phyloP scores from a whole-genome alignment of 768 basidiomycete genomes.

The Suillus placidus region DNA sequence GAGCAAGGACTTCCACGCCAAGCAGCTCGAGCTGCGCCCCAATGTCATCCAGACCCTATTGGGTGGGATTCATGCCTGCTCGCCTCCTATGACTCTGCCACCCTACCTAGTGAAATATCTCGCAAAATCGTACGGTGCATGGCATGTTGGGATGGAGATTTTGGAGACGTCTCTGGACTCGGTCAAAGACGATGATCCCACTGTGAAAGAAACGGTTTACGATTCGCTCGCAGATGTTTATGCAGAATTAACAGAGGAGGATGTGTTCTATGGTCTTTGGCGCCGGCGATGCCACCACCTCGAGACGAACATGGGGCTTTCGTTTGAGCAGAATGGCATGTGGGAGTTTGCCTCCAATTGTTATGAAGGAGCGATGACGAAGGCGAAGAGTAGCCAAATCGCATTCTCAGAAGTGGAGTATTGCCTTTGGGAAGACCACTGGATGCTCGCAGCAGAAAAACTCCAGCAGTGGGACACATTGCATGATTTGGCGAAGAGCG shows the following conservation, averaged over 20 bases:
- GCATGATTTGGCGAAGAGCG: slow-evolving; percentile 84
- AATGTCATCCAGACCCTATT: slow-evolving; percentile 94
- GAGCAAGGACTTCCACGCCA: slow-evolving; percentile 91
- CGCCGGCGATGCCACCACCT: slow-evolving; percentile 83
- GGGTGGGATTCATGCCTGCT: slow-evolving; percentile 80
- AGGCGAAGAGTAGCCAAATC: slow-evolving; percentile 76
- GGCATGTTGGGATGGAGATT: slow-evolving; percentile 89
- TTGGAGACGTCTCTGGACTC: slow-evolving; percentile 79
- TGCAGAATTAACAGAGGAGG: slow-evolving; percentile 94
- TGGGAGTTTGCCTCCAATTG: slow-evolving; percentile 90
- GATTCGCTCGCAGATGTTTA: slow-evolving; percentile 95
- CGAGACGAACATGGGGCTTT: slow-evolving; percentile 86
- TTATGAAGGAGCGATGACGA: slow-evolving; percentile 90
- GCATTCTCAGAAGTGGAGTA: slow-evolving; percentile 96
- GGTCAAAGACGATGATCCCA: slow-evolving; percentile 77
- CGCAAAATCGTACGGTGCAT: slow-evolving; percentile 94
- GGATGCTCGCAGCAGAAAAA: slow-evolving; percentile 95
- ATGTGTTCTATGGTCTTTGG: slow-evolving; percentile 97
- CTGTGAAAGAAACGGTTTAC: slow-evolving; percentile 78
- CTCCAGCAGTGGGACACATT: slow-evolving; percentile 97
- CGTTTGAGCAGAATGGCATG: slow-evolving; percentile 95
- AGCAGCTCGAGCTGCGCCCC: slow-evolving; percentile 85
- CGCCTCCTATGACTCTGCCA: slow-evolving; percentile 84
- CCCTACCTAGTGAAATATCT: slow-evolving; percentile 96
- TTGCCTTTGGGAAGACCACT: slow-evolving; percentile 99